phyloP scores from a whole-genome alignment of 2,329 filamentous ascomycete genomes.

The Boeremia exigua region DNA sequence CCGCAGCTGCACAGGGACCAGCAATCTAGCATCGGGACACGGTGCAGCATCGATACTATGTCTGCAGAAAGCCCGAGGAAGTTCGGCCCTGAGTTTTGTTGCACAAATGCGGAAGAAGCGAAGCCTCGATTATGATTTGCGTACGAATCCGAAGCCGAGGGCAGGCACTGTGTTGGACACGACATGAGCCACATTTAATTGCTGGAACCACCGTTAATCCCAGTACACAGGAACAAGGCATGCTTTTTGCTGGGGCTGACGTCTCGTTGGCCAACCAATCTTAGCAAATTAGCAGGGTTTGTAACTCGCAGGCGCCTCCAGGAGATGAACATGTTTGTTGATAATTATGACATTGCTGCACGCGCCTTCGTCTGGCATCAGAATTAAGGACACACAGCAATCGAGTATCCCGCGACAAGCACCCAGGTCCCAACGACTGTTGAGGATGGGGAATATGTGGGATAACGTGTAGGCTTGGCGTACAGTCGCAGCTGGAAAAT shows the following conservation, averaged over 20 bases:
- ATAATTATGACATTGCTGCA: conserved; percentile 25
- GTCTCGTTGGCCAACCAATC: conserved; percentile 20
- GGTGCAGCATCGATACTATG: conserved; percentile 24
- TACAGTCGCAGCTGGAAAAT: conserved; percentile 18
- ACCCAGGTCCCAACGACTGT: conserved; percentile 6
- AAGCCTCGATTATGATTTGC: conserved; percentile 3
- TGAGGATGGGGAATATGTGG: neutral
- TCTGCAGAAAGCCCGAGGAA: conserved; percentile 13
- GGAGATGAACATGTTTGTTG: conserved; percentile 16
- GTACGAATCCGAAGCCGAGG: conserved; percentile 21
- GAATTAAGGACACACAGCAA: neutral
- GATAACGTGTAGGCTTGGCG: conserved; percentile 7
- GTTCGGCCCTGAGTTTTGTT: conserved; percentile 17
- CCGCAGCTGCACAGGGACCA: conserved; percentile 16
- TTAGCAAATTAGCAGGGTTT: neutral
- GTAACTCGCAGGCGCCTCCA: neutral
- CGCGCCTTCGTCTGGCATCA: conserved; percentile 1
- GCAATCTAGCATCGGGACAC: conserved; percentile 21
- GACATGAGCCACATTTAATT: conserved; percentile 43
- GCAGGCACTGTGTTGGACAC: conserved; percentile 34
- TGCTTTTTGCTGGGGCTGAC: conserved; percentile 37
- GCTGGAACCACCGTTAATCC: conserved; percentile 48
- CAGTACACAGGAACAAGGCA: conserved; percentile 35
- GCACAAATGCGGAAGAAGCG: conserved; percentile 15
- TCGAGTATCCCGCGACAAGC: neutral